Evolutionary conservation across 108 stramenopile species (phyloP).

Genomic region (Stephanodiscus minutulus): DNA sequence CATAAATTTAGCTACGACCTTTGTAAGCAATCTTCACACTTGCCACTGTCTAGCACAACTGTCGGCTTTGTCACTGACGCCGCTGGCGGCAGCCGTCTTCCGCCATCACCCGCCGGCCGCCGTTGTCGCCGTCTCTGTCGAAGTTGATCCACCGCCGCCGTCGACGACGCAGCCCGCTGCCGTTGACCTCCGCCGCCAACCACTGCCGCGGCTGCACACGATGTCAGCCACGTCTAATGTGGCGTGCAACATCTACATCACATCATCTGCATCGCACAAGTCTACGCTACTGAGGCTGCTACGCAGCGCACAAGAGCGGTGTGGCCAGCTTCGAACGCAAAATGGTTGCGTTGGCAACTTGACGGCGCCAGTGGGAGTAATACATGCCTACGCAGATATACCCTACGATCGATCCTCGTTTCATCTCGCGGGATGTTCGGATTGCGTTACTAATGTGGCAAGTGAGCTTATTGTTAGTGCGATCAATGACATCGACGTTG

Average conservation of each 20-base stretch:
- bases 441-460: constrained; percentile 59
- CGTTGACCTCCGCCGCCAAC: too few species aligned
- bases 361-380: constrained; percentile 48
- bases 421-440: constrained; percentile 71
- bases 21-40: too few species aligned
- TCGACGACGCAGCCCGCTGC: too few species aligned
- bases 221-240: constrained; percentile 36
- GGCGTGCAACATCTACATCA: constrained; percentile 84
- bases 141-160: too few species aligned
- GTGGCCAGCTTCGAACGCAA: constrained; percentile 30
- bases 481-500: constrained; percentile 26
- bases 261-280: constrained; percentile 54
- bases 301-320: constrained; percentile 59
- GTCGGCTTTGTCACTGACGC: too few species aligned
- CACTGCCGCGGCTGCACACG: too few species aligned
- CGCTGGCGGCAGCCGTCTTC: too few species aligned
- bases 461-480: constrained; percentile 37
- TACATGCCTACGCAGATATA: constrained; percentile 80
- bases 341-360: constrained; percentile 5
- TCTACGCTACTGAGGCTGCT: constrained; percentile 50
- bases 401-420: constrained; percentile 87
- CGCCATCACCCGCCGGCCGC: too few species aligned
- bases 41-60: too few species aligned
- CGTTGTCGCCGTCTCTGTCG: too few species aligned
- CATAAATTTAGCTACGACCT: too few species aligned